Evolutionary conservation across 148 eudicot species (phyloP), one percentile per base, ranked within the genome.

Genomic region (Bassia scoparia): DNA sequence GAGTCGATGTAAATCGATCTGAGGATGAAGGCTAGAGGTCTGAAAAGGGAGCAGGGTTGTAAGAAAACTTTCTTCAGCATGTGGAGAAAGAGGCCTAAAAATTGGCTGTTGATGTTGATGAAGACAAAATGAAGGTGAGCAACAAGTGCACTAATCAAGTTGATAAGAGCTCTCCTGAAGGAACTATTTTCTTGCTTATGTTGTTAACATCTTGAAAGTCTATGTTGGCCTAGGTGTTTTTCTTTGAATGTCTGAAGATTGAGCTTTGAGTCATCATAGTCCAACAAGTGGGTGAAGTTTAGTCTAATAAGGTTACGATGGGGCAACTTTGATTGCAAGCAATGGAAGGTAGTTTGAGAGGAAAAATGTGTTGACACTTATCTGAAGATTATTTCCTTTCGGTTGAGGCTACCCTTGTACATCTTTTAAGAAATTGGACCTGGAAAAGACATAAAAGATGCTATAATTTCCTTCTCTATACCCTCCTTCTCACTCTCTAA

Each of bases 171-270:
- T 63, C 82, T 49, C 80, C 91, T 9, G 88, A 88, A 74, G 81
- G 69, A 83, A 78, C 80, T 26, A n/a, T n/a, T 81, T 74, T 66
- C 84, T 86, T 56, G 85, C 82, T 26, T 89, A 87, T 37, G 81
- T n/a, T 93, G 61, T 90, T 95, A 12, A 87, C 88, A 50, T 91
- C 97, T 0, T n/a, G n/a, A n/a, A 93, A 88, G 71, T 80, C 90
- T 26, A 86, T n/a, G n/a, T n/a, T n/a, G n/a, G n/a, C n/a, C n/a
- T n/a, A n/a, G n/a, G n/a, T n/a, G n/a, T n/a, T n/a, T n/a, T n/a
- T n/a, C n/a, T n/a, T n/a, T n/a, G n/a, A 49, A 49, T 80, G 70
- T 71, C 74, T 38, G 78, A 77, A 76, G 93, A 91, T n/a, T 49
- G 96, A 94, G 73, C 89, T 80, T n/a, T 59, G 90, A 91, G 76